Base-by-base conservation (phyloP, 768 basidiomycete species). In the Mrakia hoshinonis region DNA sequence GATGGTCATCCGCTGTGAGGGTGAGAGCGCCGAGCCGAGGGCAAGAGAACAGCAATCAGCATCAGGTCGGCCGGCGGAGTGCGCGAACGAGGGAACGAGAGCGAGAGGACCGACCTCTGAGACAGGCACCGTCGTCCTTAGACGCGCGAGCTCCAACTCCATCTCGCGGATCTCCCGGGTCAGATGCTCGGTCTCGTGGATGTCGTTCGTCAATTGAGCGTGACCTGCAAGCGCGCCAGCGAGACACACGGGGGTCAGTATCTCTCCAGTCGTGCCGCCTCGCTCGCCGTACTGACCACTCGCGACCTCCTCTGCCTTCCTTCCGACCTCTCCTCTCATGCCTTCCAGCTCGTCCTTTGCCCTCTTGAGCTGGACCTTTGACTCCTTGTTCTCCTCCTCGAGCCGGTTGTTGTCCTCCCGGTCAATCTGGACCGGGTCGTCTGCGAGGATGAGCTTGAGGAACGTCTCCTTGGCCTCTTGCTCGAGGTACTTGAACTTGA, bases 401-500 rank as follows among this genome's bases (percentile, higher is more conserved):
- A 77, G 83, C 26, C 83, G 84, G 72, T 88, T 85, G 75, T 92
- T 93, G 73, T 88, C 87, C n/a, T 88, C 88, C 10, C 86, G 86
- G 6, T 88, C 88, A 49, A 92, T 85, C 71, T 87, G 85, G 2
- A 89, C 88, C 0, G 90, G 89, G 70, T 93, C 90, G 75, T 90
- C 87, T 12, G 87, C 90, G 62, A 92, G 88, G 75, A 94, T 92
- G 0, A 86, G 87, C 78, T 89, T 88, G 75, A 92, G 83, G 76
- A 93, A 94, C 79, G 89, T 87, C 75, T 91, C 86, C 77, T 94
- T 95, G 3, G 92, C 90, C 74, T 92, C 90, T 78, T 92, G 90
- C 76, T 95, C 91, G 22, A 92, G 81, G 77, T 91, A 92, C 74
- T 90, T 89, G 76, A 91, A 92, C 79, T 94, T 94, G 34, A 93